Conservation (phyloP, 164 flowering plant genomes). For the Kalanchoe fedtschenkoi region DNA sequence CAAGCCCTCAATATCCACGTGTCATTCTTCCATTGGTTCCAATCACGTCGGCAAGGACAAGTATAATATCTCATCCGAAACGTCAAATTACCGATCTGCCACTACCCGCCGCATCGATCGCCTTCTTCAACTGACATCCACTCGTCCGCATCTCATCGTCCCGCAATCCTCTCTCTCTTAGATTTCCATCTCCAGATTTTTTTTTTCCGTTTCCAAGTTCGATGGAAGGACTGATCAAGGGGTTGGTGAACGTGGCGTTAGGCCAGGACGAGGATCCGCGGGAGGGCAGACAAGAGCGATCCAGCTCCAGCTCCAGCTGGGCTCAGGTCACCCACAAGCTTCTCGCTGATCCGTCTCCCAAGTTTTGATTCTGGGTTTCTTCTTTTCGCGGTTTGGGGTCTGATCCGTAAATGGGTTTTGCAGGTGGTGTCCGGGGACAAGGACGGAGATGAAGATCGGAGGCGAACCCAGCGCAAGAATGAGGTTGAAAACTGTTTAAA, state of each 20-base stretch:
- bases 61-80: not conserved
- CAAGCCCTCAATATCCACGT: not conserved
- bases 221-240: conserved; percentile 87
- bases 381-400: not conserved
- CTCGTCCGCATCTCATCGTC: not conserved
- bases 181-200: not conserved
- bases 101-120: not conserved
- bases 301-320: conserved; percentile 87
- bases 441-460: conserved; percentile 14
- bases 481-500: conserved; percentile 18
- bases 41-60: not conserved
- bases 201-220: too few species aligned
- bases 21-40: not conserved
- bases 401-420: not conserved
- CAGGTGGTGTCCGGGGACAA: conserved; percentile 22
- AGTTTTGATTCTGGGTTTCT: not conserved
- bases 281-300: conserved; percentile 36
- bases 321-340: conserved; percentile 41
- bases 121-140: not conserved
- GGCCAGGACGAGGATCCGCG: conserved; percentile 21
- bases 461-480: conserved; percentile 16
- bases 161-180: not conserved
- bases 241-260: conserved; percentile 54
- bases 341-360: not conserved
- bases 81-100: not conserved